Conservation (phyloP, 345 rosid genomes). For the Salix arbutifolia region DNA sequence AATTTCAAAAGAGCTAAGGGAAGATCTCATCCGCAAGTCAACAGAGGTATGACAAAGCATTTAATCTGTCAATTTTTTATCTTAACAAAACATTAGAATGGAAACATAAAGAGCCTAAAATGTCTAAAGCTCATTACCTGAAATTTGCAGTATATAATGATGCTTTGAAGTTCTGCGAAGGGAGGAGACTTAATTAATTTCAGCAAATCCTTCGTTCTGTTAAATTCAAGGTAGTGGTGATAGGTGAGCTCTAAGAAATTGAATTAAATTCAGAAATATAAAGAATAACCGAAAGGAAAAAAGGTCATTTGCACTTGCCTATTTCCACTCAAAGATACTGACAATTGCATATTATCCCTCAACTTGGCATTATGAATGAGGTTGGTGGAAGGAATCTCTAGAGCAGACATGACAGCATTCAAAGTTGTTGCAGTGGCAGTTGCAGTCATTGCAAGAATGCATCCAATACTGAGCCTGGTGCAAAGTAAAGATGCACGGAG, state of each 20-base stretch:
- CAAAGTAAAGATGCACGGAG: constrained; percentile 81
- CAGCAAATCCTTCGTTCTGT: constrained; percentile 84
- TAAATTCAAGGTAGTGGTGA: constrained; percentile 17
- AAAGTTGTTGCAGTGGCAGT: constrained; percentile 75
- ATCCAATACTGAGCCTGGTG: constrained; percentile 52
- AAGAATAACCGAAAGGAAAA: not conserved
- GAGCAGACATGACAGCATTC: constrained; percentile 73
- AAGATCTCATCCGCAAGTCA: not conserved
- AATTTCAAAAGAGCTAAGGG: not conserved
- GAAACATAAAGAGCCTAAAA: not conserved
- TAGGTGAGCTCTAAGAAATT: not conserved
- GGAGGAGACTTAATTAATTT: constrained; percentile 62
- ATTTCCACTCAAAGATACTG: constrained; percentile 73
- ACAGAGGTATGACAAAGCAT: not conserved
- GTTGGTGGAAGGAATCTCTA: constrained; percentile 77
- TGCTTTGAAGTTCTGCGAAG: constrained; percentile 60
- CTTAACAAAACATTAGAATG: not conserved
- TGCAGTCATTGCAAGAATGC: constrained; percentile 97
- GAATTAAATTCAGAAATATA: not conserved
- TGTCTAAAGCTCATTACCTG: constrained; percentile 47
- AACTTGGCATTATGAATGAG: constrained; percentile 62
- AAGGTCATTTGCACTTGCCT: constrained; percentile 43
- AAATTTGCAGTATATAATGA: constrained; percentile 92
- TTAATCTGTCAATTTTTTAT: not conserved
- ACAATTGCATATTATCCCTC: constrained; percentile 70